Evolutionary conservation across 441 rosid genomes (phyloP).

Genomic region (Daphne laureola): DNA sequence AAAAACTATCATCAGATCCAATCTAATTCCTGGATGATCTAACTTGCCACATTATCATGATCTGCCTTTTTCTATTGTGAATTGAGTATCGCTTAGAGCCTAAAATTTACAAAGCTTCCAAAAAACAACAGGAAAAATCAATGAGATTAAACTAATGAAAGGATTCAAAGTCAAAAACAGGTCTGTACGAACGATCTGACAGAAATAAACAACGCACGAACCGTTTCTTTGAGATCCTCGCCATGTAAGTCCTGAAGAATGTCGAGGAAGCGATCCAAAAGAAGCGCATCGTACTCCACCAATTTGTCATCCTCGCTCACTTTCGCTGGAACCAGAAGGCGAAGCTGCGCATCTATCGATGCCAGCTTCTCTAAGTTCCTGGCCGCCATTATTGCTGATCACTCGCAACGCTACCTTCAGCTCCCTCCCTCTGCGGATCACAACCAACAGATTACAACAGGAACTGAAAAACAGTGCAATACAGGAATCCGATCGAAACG

Average conservation of each 20-base stretch:
- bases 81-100: no score
- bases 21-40: neutral
- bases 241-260: conserved; percentile 94
- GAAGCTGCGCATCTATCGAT: conserved; percentile 88
- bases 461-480: neutral
- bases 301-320: conserved; percentile 94
- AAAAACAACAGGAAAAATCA: neutral
- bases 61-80: neutral
- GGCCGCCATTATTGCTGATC: conserved; percentile 40
- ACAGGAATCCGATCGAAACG: conserved; percentile 18
- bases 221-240: conserved; percentile 87
- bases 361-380: conserved; percentile 84
- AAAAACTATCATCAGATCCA: neutral
- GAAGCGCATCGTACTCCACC: conserved; percentile 91
- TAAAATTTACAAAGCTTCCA: neutral
- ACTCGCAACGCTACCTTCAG: conserved; percentile 10
- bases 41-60: neutral
- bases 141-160: neutral
- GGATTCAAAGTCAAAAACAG: neutral
- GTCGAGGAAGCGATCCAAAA: conserved; percentile 86
- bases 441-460: neutral
- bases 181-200: neutral
- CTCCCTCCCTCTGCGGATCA: conserved; percentile 16
- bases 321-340: conserved; percentile 74
- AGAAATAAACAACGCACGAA: conserved; percentile 11